phyloP scores from a whole-genome alignment of 1,284 basidiomycete genomes.

The Ustilago tritici region DNA sequence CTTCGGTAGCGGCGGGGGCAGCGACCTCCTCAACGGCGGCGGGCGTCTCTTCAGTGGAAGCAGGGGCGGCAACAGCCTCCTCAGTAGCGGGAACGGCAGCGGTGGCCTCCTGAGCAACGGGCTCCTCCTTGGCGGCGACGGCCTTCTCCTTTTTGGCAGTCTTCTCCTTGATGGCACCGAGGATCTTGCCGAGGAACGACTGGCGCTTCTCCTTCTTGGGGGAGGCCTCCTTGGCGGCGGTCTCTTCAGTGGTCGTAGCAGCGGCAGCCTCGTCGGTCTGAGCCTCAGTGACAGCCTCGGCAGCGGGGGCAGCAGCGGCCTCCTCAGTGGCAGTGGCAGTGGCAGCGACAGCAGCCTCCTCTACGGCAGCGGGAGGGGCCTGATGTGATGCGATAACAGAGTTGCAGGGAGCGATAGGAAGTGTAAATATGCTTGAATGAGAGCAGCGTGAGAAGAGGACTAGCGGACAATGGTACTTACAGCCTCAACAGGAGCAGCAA shows the following conservation, averaged over 20 bases:
- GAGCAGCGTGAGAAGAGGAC: not conserved
- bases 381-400: not conserved
- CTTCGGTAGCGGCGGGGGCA: constrained; percentile 36
- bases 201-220: constrained; percentile 66
- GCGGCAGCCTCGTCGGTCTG: constrained; percentile 39
- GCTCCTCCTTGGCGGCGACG: constrained; percentile 36
- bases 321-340: constrained; percentile 34
- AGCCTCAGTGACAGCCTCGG: constrained; percentile 18
- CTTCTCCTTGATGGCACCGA: constrained; percentile 59
- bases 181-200: constrained; percentile 55
- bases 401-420: not conserved
- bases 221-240: constrained; percentile 45
- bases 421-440: not conserved
- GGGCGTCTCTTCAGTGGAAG: constrained; percentile 32
- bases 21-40: constrained; percentile 28
- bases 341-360: constrained; percentile 16
- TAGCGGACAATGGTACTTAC: constrained; percentile 12
- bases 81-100: constrained; percentile 31
- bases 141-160: constrained; percentile 52
- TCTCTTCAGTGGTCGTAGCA: constrained; percentile 28
- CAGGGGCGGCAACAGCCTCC: constrained; percentile 28
- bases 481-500: constrained; percentile 11
- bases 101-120: constrained; percentile 42
- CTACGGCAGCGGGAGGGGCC: constrained; percentile 7
- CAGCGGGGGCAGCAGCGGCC: constrained; percentile 23